phyloP scores from a whole-genome alignment of 2,329 filamentous ascomycete species.

The Sordariomycetes sp. region DNA sequence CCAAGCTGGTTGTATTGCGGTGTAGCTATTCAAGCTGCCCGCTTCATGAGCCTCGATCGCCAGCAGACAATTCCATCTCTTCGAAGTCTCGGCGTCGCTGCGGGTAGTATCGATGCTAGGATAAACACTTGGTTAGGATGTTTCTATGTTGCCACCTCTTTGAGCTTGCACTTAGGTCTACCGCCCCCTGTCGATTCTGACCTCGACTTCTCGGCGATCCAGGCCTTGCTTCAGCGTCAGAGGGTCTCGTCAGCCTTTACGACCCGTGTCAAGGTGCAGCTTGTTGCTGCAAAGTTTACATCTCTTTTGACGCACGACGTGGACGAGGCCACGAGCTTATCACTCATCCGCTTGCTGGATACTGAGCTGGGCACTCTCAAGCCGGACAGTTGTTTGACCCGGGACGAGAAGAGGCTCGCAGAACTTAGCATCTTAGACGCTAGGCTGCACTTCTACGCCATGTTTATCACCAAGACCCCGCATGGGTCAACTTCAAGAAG shows the following conservation, averaged over 20 bases:
- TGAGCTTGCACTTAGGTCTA: slow-evolving; percentile 18
- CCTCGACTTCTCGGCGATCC: slow-evolving; percentile 14
- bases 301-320: slow-evolving; percentile 14
- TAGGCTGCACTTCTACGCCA: slow-evolving; percentile 17
- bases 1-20: slow-evolving; percentile 20
- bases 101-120: slow-evolving; percentile 11
- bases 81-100: slow-evolving; percentile 7
- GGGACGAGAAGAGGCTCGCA: slow-evolving; percentile 13
- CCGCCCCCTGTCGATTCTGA: slow-evolving; percentile 14
- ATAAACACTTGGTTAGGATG: slow-evolving; percentile 19
- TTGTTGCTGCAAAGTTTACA: slow-evolving; percentile 14
- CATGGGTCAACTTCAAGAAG: slow-evolving; percentile 10
- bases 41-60: slow-evolving; percentile 16
- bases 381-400: slow-evolving; percentile 8
- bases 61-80: slow-evolving; percentile 10
- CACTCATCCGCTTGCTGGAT: slow-evolving; percentile 18
- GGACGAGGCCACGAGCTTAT: slow-evolving; percentile 15
- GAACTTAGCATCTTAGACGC: slow-evolving; percentile 14
- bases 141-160: slow-evolving; percentile 18
- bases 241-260: slow-evolving; percentile 13
- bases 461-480: slow-evolving; percentile 13
- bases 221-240: slow-evolving; percentile 11
- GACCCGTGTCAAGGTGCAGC: slow-evolving; percentile 14
- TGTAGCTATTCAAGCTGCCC: slow-evolving; percentile 17
- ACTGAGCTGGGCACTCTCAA: slow-evolving; percentile 15